phyloP scores from a whole-genome alignment of 1,139 yeast species.

The Blastobotrys petasosporus region DNA sequence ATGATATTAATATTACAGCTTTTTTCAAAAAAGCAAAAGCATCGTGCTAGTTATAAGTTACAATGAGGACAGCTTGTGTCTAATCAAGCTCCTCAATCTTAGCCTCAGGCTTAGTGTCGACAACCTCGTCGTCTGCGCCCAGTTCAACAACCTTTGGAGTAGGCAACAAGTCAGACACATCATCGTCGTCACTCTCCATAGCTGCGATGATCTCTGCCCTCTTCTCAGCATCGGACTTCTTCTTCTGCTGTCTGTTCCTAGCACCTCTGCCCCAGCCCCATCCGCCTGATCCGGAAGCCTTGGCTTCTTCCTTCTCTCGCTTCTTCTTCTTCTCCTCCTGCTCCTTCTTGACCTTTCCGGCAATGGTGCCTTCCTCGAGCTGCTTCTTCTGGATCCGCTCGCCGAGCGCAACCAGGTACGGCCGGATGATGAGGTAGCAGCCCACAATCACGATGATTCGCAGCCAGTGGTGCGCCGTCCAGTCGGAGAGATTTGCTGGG shows the following conservation, averaged over 20 bases:
- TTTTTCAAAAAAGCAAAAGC: not conserved
- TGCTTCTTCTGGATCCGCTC: constrained; percentile 46
- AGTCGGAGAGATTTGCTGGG: constrained; percentile 23
- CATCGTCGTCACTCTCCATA: constrained; percentile 13
- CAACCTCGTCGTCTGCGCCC: too few species aligned
- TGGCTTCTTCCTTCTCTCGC: constrained; percentile 1
- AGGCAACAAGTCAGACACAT: constrained; percentile 9
- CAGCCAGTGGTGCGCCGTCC: constrained; percentile 23
- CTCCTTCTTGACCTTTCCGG: constrained; percentile 12
- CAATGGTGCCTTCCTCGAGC: constrained; percentile 35
- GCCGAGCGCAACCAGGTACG: constrained; percentile 20
- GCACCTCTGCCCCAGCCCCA: constrained; percentile 20
- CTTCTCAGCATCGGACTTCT: constrained; percentile 1
- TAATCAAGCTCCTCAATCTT: constrained; percentile 6
- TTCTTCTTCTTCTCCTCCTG: constrained; percentile 8
- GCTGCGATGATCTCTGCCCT: constrained; percentile 6
- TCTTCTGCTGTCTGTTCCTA: constrained; percentile 13
- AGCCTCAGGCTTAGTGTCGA: not conserved
- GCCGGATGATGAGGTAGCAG: constrained; percentile 25
- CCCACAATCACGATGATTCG: constrained; percentile 25
- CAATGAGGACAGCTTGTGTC: not conserved
- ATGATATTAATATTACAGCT: too few species aligned
- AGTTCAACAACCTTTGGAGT: not conserved
- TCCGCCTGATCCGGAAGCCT: constrained; percentile 4
- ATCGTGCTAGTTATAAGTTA: not conserved